Evolutionary conservation across 352 stramenopile species (phyloP), one percentile per base, ranked within the genome.

Genomic region (Phytophthora foliorum): DNA sequence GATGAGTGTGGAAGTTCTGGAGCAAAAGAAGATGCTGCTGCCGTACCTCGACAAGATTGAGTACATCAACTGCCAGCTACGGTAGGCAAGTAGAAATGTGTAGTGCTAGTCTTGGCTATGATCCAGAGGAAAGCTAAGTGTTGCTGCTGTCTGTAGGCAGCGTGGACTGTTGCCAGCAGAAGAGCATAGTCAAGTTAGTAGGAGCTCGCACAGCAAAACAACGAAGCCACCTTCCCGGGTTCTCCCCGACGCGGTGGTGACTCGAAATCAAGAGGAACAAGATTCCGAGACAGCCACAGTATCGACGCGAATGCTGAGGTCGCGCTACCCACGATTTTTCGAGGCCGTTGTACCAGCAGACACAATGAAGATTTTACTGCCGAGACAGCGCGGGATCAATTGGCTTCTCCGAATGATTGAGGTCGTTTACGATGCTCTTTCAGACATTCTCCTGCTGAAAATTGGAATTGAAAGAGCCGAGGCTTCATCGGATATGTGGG

Each of bases 31-130:
- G 44, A 89, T 88, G 81, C 55, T 94, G 51, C 73, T 95, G 25
- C 88, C 88, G 41, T 95, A 94, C 49, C 63, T 95, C 27, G 83
- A 95, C 63, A 91, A 93, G 72, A 93, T 95, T 50, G 88, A 95
- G 70, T 95, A 95, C 65, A 93, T 95, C 58, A 94, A 94, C 67
- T 84, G 78, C 44, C 84, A 95, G 62, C 67, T 95, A 49, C 78
- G 76, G 72, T 88, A 64, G 52, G 76, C 21, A 44, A 58, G 42
- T 59, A 34, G 32, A 41, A 48, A 19, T 31, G 9, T 41, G 16
- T 38, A 48, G 24, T 29, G 14, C 34, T 41, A 4, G 16, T 17
- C 11, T 29, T 34, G 29, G 11, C 22, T 13, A 9, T 48, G 38
- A 19, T 27, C 11, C 14, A 27, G 17, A 5, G 14, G 32, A 27